These are phyloP conservation scores for Endoconidiophora polonica DNA, from an alignment of 2,329 filamentous ascomycete genomes.

Conservation along the genomic window DNA sequence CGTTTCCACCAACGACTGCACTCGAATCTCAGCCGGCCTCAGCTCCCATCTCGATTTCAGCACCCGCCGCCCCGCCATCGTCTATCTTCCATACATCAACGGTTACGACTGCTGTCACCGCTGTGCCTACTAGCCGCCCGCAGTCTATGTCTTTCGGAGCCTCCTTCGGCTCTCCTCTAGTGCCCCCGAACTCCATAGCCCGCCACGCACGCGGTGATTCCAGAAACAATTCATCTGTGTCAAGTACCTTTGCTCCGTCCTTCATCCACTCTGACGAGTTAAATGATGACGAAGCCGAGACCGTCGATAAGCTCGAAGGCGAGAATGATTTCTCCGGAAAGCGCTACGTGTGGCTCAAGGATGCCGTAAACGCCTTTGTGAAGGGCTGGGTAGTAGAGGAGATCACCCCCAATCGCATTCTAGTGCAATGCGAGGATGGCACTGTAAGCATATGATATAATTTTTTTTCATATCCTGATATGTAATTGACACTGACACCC, in stretches of 20 bases:
- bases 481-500: constrained; percentile 9
- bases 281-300: constrained; percentile 33
- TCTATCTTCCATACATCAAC: neutral
- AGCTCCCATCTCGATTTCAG: neutral
- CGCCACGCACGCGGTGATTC: constrained; percentile 41
- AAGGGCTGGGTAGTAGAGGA: constrained; percentile 87
- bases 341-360: constrained; percentile 93
- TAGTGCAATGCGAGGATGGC: constrained; percentile 89
- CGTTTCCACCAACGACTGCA: constrained; percentile 20
- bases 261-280: constrained; percentile 86
- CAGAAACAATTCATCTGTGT: constrained; percentile 43
- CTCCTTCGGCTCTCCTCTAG: constrained; percentile 27
- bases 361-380: constrained; percentile 73
- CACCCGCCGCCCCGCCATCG: neutral
- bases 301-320: constrained; percentile 65
- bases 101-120: neutral
- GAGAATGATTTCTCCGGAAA: constrained; percentile 98
- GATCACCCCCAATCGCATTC: constrained; percentile 45
- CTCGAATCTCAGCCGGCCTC: neutral
- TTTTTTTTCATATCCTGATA: neutral
- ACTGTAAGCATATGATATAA: constrained; percentile 40
- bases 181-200: constrained; percentile 22
- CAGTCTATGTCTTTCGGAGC: constrained; percentile 19
- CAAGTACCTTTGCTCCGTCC: constrained; percentile 81
- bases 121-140: neutral